Base-by-base conservation (phyloP, 306 rosid species). In the Cercis canadensis region DNA sequence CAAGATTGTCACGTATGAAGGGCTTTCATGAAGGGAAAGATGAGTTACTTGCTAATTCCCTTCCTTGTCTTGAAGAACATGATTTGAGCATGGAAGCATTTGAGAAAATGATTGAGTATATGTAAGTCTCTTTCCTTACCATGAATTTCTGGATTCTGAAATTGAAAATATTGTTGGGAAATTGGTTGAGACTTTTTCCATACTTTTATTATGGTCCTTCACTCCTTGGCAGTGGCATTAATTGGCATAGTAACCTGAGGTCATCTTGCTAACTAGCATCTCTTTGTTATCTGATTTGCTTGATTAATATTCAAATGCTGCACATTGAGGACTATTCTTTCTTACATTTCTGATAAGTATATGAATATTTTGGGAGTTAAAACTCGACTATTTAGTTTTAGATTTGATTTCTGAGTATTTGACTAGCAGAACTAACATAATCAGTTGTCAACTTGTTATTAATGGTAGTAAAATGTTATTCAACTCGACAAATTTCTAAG, bases 21-120 rank as follows among this genome's bases (percentile, higher is more conserved):
- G 94, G 88, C 79, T 93, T 93, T 78, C 82, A 86, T 51, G 97
- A 80, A 78, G 96, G 88, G 51, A 87, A 79, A 67, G 82, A 81
- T 63, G 86, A 76, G 32, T 45, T 67, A 32, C 78, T 77, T 34
- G 21, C 77, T 55, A 79, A 75, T 56, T 73, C 65, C 70, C 96
- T 88, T 87, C 97, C 96, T 41, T 82, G 80, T 78, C 87, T 93
- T 56, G 94, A 88, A 62, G 98, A 90, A 65, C 97, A 62, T 80
- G 96, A 88, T 79, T 76, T 93, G 77, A 90, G 92, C 80, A 55
- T 50, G 51, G 96, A 88, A 55, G 90, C 94, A 41, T 93, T 93
- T 54, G 90, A 88, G 84, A 93, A 93, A 78, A 87, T 93, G 96
- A 80, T 90, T 8, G 92, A 90, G 79, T 90, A 84, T 74, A 93